A percentile compares a stretch with the other conserved stretches of the same genome.
Conservation (phyloP, 2,329 filamentous ascomycete species). For the Xylariaceae sp. region DNA sequence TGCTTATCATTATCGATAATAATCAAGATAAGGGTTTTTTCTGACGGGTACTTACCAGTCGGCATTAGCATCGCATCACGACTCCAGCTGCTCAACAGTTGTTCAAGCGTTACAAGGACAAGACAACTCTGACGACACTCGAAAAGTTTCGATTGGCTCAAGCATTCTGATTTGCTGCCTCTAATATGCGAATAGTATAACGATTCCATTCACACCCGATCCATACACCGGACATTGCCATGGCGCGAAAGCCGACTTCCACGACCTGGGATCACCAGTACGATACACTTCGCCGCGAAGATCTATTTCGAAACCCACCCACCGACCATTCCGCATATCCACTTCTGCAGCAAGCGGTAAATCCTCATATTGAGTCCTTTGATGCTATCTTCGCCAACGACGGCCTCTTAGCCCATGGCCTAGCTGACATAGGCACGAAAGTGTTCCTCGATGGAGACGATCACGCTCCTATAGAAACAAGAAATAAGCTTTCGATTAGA, state of each 20-base stretch:
- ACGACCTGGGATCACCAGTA: constrained; percentile 82
- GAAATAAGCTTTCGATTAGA: constrained; percentile 73
- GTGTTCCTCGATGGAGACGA: constrained; percentile 80
- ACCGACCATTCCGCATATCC: constrained; percentile 86
- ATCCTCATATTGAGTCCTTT: constrained; percentile 93
- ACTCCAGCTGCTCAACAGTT: not conserved
- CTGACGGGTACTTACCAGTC: not conserved
- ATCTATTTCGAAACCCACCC: constrained; percentile 84
- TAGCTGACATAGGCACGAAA: constrained; percentile 88
- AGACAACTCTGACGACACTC: not conserved
- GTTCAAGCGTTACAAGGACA: not conserved
- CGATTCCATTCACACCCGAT: not conserved
- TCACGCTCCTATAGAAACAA: constrained; percentile 51
- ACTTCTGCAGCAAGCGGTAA: constrained; percentile 75
- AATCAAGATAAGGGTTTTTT: constrained; percentile 28
- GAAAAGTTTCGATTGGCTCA: not conserved
- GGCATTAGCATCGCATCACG: too few species aligned
- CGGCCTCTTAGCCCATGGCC: constrained; percentile 66
- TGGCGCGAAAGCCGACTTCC: constrained; percentile 56
- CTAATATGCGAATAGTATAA: not conserved
- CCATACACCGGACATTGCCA: constrained; percentile 32
- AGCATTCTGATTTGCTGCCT: not conserved
- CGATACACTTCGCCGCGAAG: constrained; percentile 78
- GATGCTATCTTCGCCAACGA: constrained; percentile 77
- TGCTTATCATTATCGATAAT: constrained; percentile 15